Evolutionary conservation across 495 filamentous ascomycete genomes (phyloP), one percentile per base, ranked within the genome.

Genomic region (Penicillium ucsense): DNA sequence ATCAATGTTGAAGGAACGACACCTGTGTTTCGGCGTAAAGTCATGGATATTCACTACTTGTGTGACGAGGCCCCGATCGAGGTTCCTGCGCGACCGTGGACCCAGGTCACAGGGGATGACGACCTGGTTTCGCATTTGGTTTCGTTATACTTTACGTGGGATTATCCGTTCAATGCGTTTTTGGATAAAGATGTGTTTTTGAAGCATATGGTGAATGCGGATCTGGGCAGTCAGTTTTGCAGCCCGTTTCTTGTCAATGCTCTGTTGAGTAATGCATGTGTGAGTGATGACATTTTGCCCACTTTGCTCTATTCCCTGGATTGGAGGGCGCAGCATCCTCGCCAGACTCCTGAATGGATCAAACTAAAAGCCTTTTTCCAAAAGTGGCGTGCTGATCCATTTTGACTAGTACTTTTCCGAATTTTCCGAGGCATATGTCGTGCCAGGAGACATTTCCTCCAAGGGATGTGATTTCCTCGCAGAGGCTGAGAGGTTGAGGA

Each of bases 231-330:
- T 9, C 56, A 68, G 51, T 73, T 75, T 57, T 80, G 75, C 58
- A 73, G 66, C 37, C 65, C 74, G 3, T 72, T 76, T 53, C 60
- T 80, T 47, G 75, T 80, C 12, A 78, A 80, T 60, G 70, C 74
- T 9, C 43, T 80, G 43, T 63, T 77, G 42, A 68, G 74, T 29
- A 71, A 68, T 61, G 70, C 70, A 45, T 74, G 70, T 59, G 70
- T 73, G 51, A 43, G 70, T 61, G 5, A 12, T 39, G 12, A 7
- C 27, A 8, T 35, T 27, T 33, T 4, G 31, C 41, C 31, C 6
- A 41, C 4, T 27, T 2, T 31, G 8, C 11, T 3, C 6, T 39
- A 7, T 38, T 12, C n/a, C 28, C 27, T 44, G 8, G 40, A 1
- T 20, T 20, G 20, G 20, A 2, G 2, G 20, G 20, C 20, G 20